These are phyloP conservation scores for Cordyceps tenuipes DNA, from an alignment of 2,329 filamentous ascomycete genomes.

Conservation along the genomic window DNA sequence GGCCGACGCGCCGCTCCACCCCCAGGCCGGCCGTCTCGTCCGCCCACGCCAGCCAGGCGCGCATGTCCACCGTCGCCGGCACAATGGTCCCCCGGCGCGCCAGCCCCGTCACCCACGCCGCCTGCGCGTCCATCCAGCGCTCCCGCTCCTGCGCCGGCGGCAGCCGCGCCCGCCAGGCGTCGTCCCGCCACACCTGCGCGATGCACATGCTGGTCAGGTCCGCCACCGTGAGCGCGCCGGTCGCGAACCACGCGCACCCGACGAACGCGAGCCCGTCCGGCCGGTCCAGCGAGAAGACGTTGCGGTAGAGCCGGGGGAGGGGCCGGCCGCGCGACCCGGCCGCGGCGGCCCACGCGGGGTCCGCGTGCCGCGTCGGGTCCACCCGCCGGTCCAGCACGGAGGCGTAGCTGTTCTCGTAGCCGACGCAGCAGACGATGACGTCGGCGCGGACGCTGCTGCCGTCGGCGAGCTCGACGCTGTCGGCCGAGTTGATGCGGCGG, in stretches of 20 bases:
- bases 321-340: slow-evolving; percentile 21
- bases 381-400: slow-evolving; percentile 19
- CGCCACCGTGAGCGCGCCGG: slow-evolving; percentile 28
- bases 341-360: slow-evolving; percentile 16
- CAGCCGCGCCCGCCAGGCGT: slow-evolving; percentile 26
- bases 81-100: slow-evolving; percentile 20
- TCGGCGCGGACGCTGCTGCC: slow-evolving; percentile 22
- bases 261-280: slow-evolving; percentile 37
- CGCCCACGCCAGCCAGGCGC: slow-evolving; percentile 31
- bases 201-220: slow-evolving; percentile 38
- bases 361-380: slow-evolving; percentile 20
- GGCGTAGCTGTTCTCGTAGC: slow-evolving; percentile 25
- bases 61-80: slow-evolving; percentile 22
- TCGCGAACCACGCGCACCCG: slow-evolving; percentile 27
- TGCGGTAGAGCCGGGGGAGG: slow-evolving; percentile 32
- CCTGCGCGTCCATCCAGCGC: slow-evolving; percentile 23
- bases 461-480: slow-evolving; percentile 20
- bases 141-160: slow-evolving; percentile 30
- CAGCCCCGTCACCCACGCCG: slow-evolving; percentile 24
- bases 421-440: slow-evolving; percentile 27
- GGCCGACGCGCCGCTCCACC: slow-evolving; percentile 31
- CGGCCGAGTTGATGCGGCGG: slow-evolving; percentile 18
- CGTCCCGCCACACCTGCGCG: slow-evolving; percentile 35
- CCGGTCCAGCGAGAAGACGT: slow-evolving; percentile 35
- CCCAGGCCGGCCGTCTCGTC: slow-evolving; percentile 34